phyloP scores from a whole-genome alignment of 768 basidiomycete species.

The Tylopilus plumbeoviolaceoides region DNA sequence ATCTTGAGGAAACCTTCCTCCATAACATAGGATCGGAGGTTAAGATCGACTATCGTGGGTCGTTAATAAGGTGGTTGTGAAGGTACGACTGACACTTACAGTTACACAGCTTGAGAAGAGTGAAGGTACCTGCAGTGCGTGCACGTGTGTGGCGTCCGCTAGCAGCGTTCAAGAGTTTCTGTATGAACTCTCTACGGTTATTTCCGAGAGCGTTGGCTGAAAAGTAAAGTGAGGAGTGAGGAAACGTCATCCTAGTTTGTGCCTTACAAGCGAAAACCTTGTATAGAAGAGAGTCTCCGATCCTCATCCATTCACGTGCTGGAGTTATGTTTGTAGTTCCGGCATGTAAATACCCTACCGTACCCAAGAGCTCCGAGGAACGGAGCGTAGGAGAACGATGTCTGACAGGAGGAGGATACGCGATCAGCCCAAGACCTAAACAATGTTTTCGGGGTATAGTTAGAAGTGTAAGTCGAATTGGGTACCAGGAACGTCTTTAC shows the following conservation, averaged over 20 bases:
- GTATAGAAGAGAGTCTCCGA: constrained; percentile 7
- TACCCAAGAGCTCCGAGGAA: constrained; percentile 1
- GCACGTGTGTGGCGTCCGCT: neutral
- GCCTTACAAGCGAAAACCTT: constrained; percentile 2
- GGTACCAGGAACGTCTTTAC: neutral
- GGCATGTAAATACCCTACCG: constrained; percentile 3
- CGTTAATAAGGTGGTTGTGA: neutral
- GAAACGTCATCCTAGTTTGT: neutral
- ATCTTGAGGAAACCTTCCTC: neutral
- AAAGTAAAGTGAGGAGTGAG: neutral
- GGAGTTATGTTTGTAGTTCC: constrained; percentile 2
- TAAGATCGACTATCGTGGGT: neutral
- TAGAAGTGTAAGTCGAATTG: neutral
- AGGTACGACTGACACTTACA: neutral
- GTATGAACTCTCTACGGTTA: constrained; percentile 2
- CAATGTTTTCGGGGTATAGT: neutral
- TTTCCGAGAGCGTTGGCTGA: constrained; percentile 1
- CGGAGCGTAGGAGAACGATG: constrained; percentile 8
- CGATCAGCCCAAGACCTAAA: neutral
- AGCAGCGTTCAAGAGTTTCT: constrained; percentile 4
- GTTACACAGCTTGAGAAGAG: constrained; percentile 8
- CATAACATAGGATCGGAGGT: constrained; percentile 1
- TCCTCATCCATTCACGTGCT: constrained; percentile 6
- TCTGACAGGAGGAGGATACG: neutral
- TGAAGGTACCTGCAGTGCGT: constrained; percentile 4